A percentile compares a stretch with the other conserved stretches of the same genome.
phyloP scores from a whole-genome alignment of 306 rosid genomes.

The Hylodesmum podocarpum region DNA sequence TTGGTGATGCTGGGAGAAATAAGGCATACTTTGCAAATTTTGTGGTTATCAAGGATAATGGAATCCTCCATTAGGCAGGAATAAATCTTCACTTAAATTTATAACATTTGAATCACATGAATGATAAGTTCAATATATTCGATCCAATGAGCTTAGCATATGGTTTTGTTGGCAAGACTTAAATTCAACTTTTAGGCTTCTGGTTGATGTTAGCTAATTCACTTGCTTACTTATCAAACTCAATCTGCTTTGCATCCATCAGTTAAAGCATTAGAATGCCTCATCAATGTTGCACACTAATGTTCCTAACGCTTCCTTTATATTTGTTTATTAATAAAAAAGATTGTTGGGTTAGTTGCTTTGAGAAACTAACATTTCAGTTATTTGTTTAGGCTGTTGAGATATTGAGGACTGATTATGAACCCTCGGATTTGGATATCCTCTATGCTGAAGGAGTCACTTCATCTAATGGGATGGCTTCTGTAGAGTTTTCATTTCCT shows the following conservation, averaged over 20 bases:
- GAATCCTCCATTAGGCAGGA: neutral
- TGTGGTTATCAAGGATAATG: slow-evolving; percentile 4
- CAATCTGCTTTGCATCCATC: slow-evolving; percentile 19
- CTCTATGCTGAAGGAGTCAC: slow-evolving; percentile 95
- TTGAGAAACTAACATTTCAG: slow-evolving; percentile 32
- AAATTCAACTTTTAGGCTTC: slow-evolving; percentile 7
- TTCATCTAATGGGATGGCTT: slow-evolving; percentile 93
- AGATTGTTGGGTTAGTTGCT: slow-evolving; percentile 11
- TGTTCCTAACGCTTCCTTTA: neutral
- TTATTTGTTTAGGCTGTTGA: slow-evolving; percentile 66
- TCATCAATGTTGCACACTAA: neutral
- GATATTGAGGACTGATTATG: slow-evolving; percentile 81
- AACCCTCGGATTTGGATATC: slow-evolving; percentile 91
- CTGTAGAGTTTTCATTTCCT: slow-evolving; percentile 94
- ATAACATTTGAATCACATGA: neutral
- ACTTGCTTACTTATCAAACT: neutral
- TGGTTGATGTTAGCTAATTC: neutral
- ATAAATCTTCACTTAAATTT: neutral
- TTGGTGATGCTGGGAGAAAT: neutral
- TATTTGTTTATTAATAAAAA: slow-evolving; percentile 7
- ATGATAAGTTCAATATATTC: neutral
- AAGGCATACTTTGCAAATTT: neutral
- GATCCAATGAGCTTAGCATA: neutral
- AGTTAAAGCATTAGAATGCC: neutral
- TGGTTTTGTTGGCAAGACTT: neutral